Percentiles rank a stretch among this genome's conserved stretches.
Conservation (phyloP, 2,329 filamentous ascomycete species). For the Penicillium sp. region DNA sequence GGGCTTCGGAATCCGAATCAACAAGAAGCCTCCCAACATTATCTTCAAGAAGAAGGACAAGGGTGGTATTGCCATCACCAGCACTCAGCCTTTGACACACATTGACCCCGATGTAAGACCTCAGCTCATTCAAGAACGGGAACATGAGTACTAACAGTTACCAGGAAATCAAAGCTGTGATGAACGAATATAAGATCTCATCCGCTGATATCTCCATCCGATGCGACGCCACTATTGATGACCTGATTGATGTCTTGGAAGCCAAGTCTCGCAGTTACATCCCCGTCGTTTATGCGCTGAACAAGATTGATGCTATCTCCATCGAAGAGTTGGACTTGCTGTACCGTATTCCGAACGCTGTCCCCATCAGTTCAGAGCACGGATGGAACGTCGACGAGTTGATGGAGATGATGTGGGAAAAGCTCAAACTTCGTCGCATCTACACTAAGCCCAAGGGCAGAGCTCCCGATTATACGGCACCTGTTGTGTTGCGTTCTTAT, state of each 20-base stretch:
- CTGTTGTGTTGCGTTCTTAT: constrained; percentile 81
- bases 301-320: constrained; percentile 98
- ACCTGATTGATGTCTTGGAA: constrained; percentile 93
- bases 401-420: constrained; percentile 98
- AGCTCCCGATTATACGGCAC: constrained; percentile 85
- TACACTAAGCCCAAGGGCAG: constrained; percentile 99
- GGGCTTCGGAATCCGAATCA: constrained; percentile 96
- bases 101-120: constrained; percentile 74
- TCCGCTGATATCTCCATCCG: constrained; percentile 97
- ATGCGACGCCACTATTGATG: constrained; percentile 95
- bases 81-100: constrained; percentile 85
- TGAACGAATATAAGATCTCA: constrained; percentile 94
- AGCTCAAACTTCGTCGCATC: constrained; percentile 83
- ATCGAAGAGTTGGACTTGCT: constrained; percentile 96
- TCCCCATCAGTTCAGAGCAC: constrained; percentile 94
- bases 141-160: constrained; percentile 13
- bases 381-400: constrained; percentile 98
- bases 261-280: constrained; percentile 95
- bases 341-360: constrained; percentile 95
- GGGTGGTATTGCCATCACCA: constrained; percentile 94
- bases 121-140: not conserved
- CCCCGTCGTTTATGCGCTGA: constrained; percentile 97
- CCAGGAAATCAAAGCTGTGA: constrained; percentile 91
- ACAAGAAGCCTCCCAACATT: constrained; percentile 96
- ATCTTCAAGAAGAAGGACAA: constrained; percentile 99